Conservation (phyloP, 1,284 basidiomycete species). For the Sporisorium graminicola region DNA sequence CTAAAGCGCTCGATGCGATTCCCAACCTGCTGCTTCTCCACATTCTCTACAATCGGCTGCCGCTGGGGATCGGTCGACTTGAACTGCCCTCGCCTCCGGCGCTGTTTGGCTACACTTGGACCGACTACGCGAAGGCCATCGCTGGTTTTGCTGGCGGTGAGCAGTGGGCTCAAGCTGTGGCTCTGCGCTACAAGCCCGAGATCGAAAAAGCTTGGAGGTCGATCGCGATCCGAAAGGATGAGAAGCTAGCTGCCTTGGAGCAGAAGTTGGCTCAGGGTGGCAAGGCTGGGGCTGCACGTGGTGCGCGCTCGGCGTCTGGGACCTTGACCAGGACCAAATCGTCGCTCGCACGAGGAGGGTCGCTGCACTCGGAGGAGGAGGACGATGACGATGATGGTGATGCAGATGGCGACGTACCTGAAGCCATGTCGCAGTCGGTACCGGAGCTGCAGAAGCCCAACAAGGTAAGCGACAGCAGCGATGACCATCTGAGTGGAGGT, state of each 20-base stretch:
- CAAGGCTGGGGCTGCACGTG: slow-evolving; percentile 15
- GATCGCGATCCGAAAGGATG: slow-evolving; percentile 23
- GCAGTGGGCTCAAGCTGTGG: slow-evolving; percentile 59
- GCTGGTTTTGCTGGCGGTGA: slow-evolving; percentile 63
- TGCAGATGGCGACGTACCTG: slow-evolving; percentile 19
- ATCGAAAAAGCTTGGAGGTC: slow-evolving; percentile 46
- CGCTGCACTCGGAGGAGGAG: slow-evolving; percentile 32
- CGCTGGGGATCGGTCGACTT: slow-evolving; percentile 38
- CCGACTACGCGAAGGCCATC: slow-evolving; percentile 63
- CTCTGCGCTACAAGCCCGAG: slow-evolving; percentile 55
- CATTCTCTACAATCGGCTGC: slow-evolving; percentile 63
- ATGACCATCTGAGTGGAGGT: slow-evolving; percentile 1
- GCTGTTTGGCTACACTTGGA: slow-evolving; percentile 62
- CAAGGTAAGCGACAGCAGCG: slow-evolving; percentile 3
- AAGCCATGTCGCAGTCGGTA: slow-evolving; percentile 61
- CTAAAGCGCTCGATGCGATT: slow-evolving; percentile 60
- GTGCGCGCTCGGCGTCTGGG: slow-evolving; percentile 33
- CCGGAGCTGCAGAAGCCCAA: slow-evolving; percentile 53
- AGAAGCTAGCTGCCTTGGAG: slow-evolving; percentile 29
- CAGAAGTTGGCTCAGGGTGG: slow-evolving; percentile 6
- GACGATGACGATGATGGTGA: slow-evolving; percentile 22
- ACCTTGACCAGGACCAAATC: slow-evolving; percentile 20
- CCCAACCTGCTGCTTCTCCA: slow-evolving; percentile 64
- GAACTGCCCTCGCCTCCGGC: slow-evolving; percentile 60
- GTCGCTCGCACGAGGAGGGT: slow-evolving; percentile 27